Conservation (phyloP, 2,329 filamentous ascomycete genomes). For the Trichoderma pleuroti region DNA sequence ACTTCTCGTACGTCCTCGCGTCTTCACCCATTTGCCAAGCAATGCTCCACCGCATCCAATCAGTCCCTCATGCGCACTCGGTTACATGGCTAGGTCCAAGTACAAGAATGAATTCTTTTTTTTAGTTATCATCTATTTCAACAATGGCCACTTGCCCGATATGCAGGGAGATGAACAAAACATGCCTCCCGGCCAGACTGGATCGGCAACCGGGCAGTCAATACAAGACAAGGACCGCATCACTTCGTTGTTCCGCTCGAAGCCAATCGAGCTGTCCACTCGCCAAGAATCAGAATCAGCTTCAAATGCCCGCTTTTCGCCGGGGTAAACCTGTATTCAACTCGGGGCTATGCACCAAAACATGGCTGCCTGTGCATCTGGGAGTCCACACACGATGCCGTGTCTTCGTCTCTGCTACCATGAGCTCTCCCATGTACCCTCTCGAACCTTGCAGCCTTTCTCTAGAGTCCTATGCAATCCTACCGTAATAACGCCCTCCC, state of each 20-base stretch:
- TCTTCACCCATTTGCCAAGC: not conserved
- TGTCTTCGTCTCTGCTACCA: not conserved
- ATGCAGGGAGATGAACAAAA: conserved; percentile 1
- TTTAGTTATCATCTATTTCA: conserved; percentile 3
- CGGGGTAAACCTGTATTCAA: conserved; percentile 19
- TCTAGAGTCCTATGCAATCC: conserved; percentile 6
- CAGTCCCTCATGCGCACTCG: not conserved
- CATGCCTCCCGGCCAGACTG: not conserved
- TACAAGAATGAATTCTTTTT: not conserved
- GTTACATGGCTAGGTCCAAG: not conserved
- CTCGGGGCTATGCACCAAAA: conserved; percentile 6
- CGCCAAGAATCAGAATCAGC: not conserved
- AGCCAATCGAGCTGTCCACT: not conserved
- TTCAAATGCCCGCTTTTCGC: conserved; percentile 11
- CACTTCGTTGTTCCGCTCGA: not conserved
- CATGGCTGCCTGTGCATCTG: conserved; percentile 8
- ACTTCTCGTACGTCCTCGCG: no score
- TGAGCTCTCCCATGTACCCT: conserved; percentile 5
- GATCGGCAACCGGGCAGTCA: not conserved
- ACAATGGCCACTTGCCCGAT: not conserved
- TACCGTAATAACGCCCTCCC: conserved; percentile 7
- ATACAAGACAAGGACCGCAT: not conserved
- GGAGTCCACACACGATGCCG: not conserved
- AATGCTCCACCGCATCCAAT: not conserved
- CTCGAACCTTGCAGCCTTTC: conserved; percentile 15